Evolutionary conservation across 352 stramenopile species (phyloP).

Genomic region (Pythium dissimile): DNA sequence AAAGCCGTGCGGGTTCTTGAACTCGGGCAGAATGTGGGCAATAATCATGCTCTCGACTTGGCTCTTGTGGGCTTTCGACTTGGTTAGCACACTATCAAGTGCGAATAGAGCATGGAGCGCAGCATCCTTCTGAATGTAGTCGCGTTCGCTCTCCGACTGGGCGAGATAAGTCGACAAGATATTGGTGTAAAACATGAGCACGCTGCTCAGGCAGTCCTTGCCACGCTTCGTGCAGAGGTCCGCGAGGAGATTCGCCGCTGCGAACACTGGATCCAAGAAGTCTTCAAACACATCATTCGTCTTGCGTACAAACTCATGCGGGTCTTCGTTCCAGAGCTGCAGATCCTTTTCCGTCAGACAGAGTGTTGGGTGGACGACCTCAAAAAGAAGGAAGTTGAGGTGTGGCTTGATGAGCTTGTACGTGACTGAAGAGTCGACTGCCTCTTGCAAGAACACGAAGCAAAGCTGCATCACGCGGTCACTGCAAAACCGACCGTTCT

Average conservation of each 20-base stretch:
- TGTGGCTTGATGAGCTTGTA: conserved; percentile 99
- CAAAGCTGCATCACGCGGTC: conserved; percentile 95
- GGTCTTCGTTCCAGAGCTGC: conserved; percentile 94
- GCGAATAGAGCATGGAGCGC: conserved; percentile 93
- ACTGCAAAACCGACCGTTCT: conserved; percentile 94
- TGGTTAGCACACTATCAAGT: conserved; percentile 89
- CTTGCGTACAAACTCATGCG: conserved; percentile 97
- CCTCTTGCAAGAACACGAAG: conserved; percentile 92
- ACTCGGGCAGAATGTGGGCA: conserved; percentile 95
- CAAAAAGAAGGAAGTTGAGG: conserved; percentile 95
- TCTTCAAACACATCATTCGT: conserved; percentile 97
- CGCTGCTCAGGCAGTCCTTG: conserved; percentile 92
- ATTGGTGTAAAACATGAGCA: conserved; percentile 91
- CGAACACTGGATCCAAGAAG: conserved; percentile 95
- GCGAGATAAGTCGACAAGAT: conserved; percentile 90
- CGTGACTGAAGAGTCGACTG: conserved; percentile 92
- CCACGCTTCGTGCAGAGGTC: conserved; percentile 94
- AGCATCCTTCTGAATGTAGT: conserved; percentile 96
- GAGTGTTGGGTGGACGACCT: conserved; percentile 95
- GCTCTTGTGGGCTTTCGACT: conserved; percentile 92
- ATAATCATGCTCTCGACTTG: conserved; percentile 94
- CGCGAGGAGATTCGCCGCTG: conserved; percentile 92
- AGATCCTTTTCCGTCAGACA: conserved; percentile 94
- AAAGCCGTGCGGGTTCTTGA: conserved; percentile 94
- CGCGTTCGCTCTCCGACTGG: conserved; percentile 64